Evolutionary conservation across 805 yeast species (phyloP), one percentile per base, ranked within the genome.

Genomic region (Grigorovia yakushimaensis): DNA sequence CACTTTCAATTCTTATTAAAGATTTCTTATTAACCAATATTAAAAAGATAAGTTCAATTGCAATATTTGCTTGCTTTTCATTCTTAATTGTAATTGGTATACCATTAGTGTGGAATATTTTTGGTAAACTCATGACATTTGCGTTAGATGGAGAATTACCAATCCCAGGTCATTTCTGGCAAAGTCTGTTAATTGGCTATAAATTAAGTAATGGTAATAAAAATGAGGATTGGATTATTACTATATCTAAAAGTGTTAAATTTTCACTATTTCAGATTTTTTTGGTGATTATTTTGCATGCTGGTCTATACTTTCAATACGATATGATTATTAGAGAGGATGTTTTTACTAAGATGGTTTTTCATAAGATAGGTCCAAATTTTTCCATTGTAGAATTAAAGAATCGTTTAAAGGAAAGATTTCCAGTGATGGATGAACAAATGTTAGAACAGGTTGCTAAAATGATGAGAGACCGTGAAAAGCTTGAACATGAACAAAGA

Each of bases 271-370:
- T 55, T 13, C 72, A 73, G 48, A 62, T 79, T 3, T 10, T 72
- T 1, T 57, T 71, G 23, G 65, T 73, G 19, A 61, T 74, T 1
- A 47, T 72, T 3, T 61, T 73, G 22, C 73, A 70, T 48, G 51
- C 76, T 17, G 73, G 78, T 5, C 48, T 79, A 6, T 76, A 77
- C 57, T 68, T 80, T 20, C 79, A 76, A 51, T 84, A 82, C 58
- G 88, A 83, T 54, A 79, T 84, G 78, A 82, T 84, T 15, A 76
- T 78, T 1, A 68, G 79, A 47, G 94, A 84, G 60, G 79, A 80
- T 43, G 88, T 87, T 0, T 82, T 81, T 60, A 62, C 69, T 24
- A 79, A 77, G 57, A 71, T 82, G 59, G 67, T 84, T 17, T 60
- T 73, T 46, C 77, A 71, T 51, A 76, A 73, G 49, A 76, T 84